These are phyloP conservation scores for Ceratobasidium sp. DNA, from an alignment of 1,284 basidiomycete species.

Conservation along the genomic window DNA sequence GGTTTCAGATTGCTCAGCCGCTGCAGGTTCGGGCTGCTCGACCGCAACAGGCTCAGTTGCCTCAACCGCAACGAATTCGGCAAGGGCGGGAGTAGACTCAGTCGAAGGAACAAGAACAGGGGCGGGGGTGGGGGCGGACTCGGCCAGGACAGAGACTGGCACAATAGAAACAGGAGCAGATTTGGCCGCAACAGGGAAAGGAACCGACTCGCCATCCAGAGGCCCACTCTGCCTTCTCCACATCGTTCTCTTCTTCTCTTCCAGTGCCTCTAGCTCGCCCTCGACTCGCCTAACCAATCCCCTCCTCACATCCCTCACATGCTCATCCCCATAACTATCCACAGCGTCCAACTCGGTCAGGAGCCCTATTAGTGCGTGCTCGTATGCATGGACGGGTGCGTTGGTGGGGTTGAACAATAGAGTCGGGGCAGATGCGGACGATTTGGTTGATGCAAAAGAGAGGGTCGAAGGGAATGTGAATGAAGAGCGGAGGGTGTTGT, in stretches of 20 bases:
- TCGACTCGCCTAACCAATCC: conserved; percentile 73
- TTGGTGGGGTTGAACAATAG: conserved; percentile 63
- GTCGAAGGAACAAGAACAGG: conserved; percentile 45
- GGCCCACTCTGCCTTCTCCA: conserved; percentile 51
- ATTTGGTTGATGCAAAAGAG: conserved; percentile 34
- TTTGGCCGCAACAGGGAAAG: no score
- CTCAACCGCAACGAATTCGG: neutral
- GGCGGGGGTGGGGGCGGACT: conserved; percentile 33
- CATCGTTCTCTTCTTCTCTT: conserved; percentile 58
- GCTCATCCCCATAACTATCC: conserved; percentile 71
- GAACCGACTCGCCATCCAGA: conserved; percentile 36
- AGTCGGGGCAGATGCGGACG: conserved; percentile 50
- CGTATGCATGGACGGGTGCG: conserved; percentile 70
- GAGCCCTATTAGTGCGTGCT: conserved; percentile 71
- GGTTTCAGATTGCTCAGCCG: no score
- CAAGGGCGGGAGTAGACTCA: conserved; percentile 5
- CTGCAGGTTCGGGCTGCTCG: neutral
- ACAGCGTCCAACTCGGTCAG: conserved; percentile 76
- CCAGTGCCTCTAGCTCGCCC: conserved; percentile 68
- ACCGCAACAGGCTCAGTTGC: no score
- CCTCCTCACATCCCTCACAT: conserved; percentile 70
- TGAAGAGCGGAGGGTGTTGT: conserved; percentile 39
- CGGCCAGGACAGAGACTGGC: conserved; percentile 23
- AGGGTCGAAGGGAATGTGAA: conserved; percentile 46
- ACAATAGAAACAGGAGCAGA: no score